Percentiles rank a stretch among this genome's conserved stretches.
Evolutionary conservation across 2,329 filamentous ascomycete species (phyloP).

Genomic region (Boeremia lycopersici): DNA sequence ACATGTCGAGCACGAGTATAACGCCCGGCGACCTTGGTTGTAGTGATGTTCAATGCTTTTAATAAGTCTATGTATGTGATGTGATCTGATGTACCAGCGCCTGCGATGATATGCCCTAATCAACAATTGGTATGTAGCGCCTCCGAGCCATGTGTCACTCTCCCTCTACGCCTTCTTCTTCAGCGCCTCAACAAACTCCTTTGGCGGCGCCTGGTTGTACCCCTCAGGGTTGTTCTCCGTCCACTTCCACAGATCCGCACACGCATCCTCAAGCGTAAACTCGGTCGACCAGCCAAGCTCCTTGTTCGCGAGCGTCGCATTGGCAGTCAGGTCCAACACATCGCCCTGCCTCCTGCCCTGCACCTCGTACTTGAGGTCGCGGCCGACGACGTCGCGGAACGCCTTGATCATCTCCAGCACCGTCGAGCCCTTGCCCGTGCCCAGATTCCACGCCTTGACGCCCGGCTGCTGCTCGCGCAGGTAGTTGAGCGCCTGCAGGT

Average conservation of each 20-base stretch:
- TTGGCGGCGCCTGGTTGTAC: slow-evolving; percentile 89
- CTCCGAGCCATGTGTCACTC: not conserved
- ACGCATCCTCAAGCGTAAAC: slow-evolving; percentile 88
- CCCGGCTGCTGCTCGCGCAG: slow-evolving; percentile 83
- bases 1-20: too few relatives aligned
- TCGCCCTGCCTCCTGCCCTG: slow-evolving; percentile 83
- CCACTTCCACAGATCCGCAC: slow-evolving; percentile 95
- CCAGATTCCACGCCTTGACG: slow-evolving; percentile 94
- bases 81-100: slow-evolving; percentile 6
- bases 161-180: slow-evolving; percentile 35
- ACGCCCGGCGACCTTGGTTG: not conserved
- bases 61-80: slow-evolving; percentile 3
- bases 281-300: slow-evolving; percentile 94
- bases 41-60: slow-evolving; percentile 3
- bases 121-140: not conserved
- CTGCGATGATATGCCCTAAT: slow-evolving; percentile 5
- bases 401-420: slow-evolving; percentile 98
- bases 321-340: slow-evolving; percentile 92
- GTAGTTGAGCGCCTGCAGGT: slow-evolving; percentile 88
- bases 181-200: slow-evolving; percentile 71
- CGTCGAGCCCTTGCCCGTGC: slow-evolving; percentile 91
- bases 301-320: slow-evolving; percentile 82
- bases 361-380: slow-evolving; percentile 84
- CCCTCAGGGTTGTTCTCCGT: slow-evolving; percentile 96
- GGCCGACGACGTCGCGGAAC: slow-evolving; percentile 85